phyloP scores from a whole-genome alignment of 108 stramenopile genomes.

The Nitzschia sp. region DNA sequence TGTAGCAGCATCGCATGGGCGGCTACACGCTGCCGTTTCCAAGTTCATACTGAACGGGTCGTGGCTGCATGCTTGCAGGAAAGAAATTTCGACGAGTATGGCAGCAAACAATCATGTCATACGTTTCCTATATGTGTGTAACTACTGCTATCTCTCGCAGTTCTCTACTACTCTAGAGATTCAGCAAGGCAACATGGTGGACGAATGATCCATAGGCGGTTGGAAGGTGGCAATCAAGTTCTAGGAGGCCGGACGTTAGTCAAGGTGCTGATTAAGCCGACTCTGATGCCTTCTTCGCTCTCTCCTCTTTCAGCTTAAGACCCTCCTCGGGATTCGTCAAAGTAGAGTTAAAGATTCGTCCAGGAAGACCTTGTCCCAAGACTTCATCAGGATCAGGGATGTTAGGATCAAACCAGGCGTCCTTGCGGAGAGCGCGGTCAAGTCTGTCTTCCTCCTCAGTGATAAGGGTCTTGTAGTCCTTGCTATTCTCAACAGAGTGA shows the following conservation, averaged over 20 bases:
- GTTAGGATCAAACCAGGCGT: slow-evolving; percentile 50
- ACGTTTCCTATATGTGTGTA: too few species aligned
- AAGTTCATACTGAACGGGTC: too few species aligned
- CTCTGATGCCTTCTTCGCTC: slow-evolving; percentile 2
- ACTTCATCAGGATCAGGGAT: slow-evolving; percentile 72
- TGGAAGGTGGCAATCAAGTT: too few species aligned
- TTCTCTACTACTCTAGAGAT: too few species aligned
- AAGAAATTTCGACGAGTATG: too few species aligned
- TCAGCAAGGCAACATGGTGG: too few species aligned
- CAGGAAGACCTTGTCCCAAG: slow-evolving; percentile 79
- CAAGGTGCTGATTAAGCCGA: slow-evolving; percentile 4
- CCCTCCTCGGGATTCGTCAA: slow-evolving; percentile 83
- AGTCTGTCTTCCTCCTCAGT: slow-evolving; percentile 67
- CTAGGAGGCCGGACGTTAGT: background rate
- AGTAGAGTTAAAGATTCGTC: slow-evolving; percentile 82
- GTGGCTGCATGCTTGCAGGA: too few species aligned
- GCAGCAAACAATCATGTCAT: too few species aligned
- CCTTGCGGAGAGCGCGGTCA: slow-evolving; percentile 60
- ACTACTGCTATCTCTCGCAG: too few species aligned
- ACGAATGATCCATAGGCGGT: too few species aligned
- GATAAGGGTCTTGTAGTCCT: slow-evolving; percentile 71
- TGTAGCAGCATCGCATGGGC: too few species aligned
- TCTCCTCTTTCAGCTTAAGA: slow-evolving; percentile 44
- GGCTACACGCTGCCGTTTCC: too few species aligned
- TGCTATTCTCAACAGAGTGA: slow-evolving; percentile 75